These are phyloP conservation scores for Solanum rostratum DNA, from an alignment of 257 asterid genomes.

Conservation along the genomic window DNA sequence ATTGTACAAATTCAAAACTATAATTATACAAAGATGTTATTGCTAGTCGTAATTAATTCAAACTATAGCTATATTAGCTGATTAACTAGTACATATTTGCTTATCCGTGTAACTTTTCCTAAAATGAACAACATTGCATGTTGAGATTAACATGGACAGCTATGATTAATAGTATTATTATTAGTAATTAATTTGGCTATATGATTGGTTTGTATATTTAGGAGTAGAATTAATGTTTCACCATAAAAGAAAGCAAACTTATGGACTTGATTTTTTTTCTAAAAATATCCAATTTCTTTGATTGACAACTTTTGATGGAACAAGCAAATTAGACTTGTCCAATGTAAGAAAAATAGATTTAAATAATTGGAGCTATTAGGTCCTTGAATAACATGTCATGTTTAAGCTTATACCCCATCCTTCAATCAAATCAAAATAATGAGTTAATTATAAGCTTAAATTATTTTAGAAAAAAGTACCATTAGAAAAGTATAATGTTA, in stretches of 20 bases:
- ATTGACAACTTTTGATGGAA: background rate
- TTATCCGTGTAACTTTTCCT: too few relatives aligned
- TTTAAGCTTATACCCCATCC: background rate
- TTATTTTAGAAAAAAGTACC: background rate
- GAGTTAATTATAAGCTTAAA: background rate
- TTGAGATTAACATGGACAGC: conserved; percentile 3
- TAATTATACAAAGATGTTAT: too few relatives aligned
- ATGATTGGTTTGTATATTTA: background rate
- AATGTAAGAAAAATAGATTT: background rate
- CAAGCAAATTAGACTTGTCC: background rate
- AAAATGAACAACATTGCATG: background rate
- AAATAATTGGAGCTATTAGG: background rate
- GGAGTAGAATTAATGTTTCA: background rate
- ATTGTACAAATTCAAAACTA: too few relatives aligned
- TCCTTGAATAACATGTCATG: background rate
- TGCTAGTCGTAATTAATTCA: too few relatives aligned
- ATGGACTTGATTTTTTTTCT: background rate
- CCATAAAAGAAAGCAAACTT: background rate
- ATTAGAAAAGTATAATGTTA: background rate
- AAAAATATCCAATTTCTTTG: background rate
- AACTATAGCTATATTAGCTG: too few relatives aligned
- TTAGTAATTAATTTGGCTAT: background rate
- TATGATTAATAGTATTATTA: background rate
- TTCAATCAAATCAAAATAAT: background rate
- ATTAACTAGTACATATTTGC: too few relatives aligned